Evolutionary conservation across 1,284 basidiomycete genomes (phyloP), one percentile per base, ranked within the genome.

Genomic region (Anthracocystis panici-leucophaei): DNA sequence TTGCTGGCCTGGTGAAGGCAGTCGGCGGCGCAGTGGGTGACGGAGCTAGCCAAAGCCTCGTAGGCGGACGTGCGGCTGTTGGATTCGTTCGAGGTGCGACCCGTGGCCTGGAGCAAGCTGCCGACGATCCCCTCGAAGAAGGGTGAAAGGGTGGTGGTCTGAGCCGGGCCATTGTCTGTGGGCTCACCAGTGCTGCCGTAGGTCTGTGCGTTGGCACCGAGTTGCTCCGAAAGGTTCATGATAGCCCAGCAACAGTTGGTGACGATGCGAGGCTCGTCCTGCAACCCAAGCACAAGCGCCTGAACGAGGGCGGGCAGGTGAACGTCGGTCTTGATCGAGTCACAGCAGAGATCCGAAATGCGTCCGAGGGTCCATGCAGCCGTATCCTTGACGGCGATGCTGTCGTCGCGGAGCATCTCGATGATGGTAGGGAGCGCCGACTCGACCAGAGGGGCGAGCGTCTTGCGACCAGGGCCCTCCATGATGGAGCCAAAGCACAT

Each of bases 401-500:
- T 92, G 49, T 88, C 85, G 86, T 98, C 96, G 54, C 88, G 89
- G 91, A 99, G 95, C 95, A 98, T 97, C 81, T 91, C 91, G 83
- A 99, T 94, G 65, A 99, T 89, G 51, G 95, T 92, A 18, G 94
- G 93, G 8, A 99, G 89, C 2, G 97, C 96, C 86, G 98, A 95
- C 79, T 92, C 91, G 75, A 98, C 95, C 45, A 99, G 91, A 23
- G 95, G 94, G 23, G 91, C 92, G 52, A 99, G 90, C 42, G 93
- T 91, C 45, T 88, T 87, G 35, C 93, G 92, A 83, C 97, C 93
- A 12, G 96, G 96, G 3, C 97, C 96, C 74, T 98, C 95, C 57
- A 99, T 90, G 82, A 99, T 98, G 3, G 93, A 96, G 59, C 96
- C 96, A 83, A 99, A 99, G 46, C 95, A 92, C 94, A 98, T 98